These are phyloP conservation scores for Lignosus rhinocerotis DNA, from an alignment of 1,284 basidiomycete genomes.

Conservation along the genomic window DNA sequence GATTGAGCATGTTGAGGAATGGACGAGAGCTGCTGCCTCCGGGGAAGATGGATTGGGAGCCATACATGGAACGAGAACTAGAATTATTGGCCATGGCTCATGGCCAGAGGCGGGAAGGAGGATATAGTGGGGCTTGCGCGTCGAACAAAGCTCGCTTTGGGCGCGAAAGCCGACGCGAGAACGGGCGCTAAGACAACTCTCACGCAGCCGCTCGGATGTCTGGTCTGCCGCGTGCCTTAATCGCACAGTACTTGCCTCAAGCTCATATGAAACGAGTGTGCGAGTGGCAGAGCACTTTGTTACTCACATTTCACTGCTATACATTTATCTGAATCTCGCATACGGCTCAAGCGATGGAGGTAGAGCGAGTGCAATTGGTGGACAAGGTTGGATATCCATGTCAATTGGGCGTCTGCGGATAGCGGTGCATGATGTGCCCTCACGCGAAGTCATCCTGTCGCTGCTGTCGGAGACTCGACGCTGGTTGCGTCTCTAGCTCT, in stretches of 20 bases:
- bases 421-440: slow-evolving; percentile 25
- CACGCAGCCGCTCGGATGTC: background rate
- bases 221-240: background rate
- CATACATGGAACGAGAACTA: slow-evolving; percentile 32
- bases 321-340: background rate
- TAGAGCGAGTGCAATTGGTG: background rate
- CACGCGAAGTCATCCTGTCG: slow-evolving; percentile 4
- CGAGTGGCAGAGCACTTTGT: background rate
- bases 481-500: slow-evolving; percentile 1
- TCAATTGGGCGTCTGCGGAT: slow-evolving; percentile 22
- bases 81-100: slow-evolving; percentile 20
- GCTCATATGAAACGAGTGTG: background rate
- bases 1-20: slow-evolving; percentile 82
- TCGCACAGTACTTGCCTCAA: background rate
- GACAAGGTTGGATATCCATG: background rate
- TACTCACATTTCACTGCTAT: too few species aligned
- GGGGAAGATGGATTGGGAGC: slow-evolving; percentile 47
- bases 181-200: background rate
- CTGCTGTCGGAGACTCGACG: background rate
- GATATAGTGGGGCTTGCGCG: slow-evolving; percentile 13
- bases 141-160: slow-evolving; percentile 18
- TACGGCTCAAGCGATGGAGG: background rate
- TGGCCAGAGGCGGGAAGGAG: background rate
- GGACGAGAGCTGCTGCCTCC: slow-evolving; percentile 59
- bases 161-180: slow-evolving; percentile 7